phyloP scores from a whole-genome alignment of 2,329 filamentous ascomycete species.

The Trichoderma pleuroti region DNA sequence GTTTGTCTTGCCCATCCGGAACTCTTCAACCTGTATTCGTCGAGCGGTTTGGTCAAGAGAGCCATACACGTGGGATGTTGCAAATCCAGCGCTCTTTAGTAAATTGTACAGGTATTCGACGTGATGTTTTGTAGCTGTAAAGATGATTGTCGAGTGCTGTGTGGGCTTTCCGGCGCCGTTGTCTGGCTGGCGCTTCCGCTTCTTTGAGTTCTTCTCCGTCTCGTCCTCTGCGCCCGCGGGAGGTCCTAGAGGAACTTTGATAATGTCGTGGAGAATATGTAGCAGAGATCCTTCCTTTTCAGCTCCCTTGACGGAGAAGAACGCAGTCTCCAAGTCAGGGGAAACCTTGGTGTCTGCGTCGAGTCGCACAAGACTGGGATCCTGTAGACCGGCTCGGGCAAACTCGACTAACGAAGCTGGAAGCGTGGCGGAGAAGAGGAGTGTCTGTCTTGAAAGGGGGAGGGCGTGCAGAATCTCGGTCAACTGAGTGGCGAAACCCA shows the following conservation, averaged over 20 bases:
- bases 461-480: slow-evolving; percentile 89
- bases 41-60: slow-evolving; percentile 91
- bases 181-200: slow-evolving; percentile 63
- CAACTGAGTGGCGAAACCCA: slow-evolving; percentile 94
- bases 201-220: slow-evolving; percentile 54
- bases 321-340: slow-evolving; percentile 90
- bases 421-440: slow-evolving; percentile 92
- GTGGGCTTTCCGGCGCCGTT: slow-evolving; percentile 65
- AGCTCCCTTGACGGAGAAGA: slow-evolving; percentile 86
- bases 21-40: slow-evolving; percentile 87
- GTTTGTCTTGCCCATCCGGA: slow-evolving; percentile 77
- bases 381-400: slow-evolving; percentile 85
- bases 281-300: slow-evolving; percentile 93
- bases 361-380: slow-evolving; percentile 83
- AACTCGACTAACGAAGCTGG: slow-evolving; percentile 95
- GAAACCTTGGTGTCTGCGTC: slow-evolving; percentile 96
- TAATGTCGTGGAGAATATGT: slow-evolving; percentile 84
- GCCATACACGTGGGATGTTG: slow-evolving; percentile 91
- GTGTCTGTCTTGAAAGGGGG: slow-evolving; percentile 78
- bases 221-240: slow-evolving; percentile 51
- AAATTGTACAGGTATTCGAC: slow-evolving; percentile 87
- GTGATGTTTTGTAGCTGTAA: slow-evolving; percentile 93
- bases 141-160: slow-evolving; percentile 89
- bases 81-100: slow-evolving; percentile 77
- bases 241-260: slow-evolving; percentile 75